Conservation (phyloP, 345 rosid genomes). For the Gossypium turneri region DNA sequence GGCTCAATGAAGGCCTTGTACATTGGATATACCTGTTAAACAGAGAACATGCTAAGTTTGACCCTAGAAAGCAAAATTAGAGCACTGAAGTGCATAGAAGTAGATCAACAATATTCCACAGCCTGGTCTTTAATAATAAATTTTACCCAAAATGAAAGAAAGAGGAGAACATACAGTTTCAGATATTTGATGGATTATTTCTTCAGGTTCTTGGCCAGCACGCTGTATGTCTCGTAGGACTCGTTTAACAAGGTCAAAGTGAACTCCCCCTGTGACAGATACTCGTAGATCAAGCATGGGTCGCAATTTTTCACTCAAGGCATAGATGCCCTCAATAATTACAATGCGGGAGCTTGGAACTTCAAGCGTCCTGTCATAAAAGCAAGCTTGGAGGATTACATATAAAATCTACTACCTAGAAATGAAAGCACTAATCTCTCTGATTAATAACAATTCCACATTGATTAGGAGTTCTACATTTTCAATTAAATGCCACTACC, state of each 20-base stretch:
- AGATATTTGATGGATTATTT: conserved; percentile 96
- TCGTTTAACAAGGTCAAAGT: conserved; percentile 97
- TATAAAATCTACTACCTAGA: background rate
- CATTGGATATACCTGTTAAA: conserved; percentile 92
- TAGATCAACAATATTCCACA: background rate
- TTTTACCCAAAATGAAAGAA: background rate
- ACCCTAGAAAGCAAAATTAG: conserved; percentile 14
- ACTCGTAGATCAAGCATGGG: conserved; percentile 84
- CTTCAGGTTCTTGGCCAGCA: conserved; percentile 97
- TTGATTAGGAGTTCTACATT: background rate
- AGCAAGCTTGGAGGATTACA: conserved; percentile 17
- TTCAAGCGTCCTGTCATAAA: conserved; percentile 66
- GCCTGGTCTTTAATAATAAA: background rate
- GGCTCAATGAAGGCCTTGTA: conserved; percentile 99
- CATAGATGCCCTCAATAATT: conserved; percentile 94
- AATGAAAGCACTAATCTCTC: background rate
- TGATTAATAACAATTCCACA: background rate
- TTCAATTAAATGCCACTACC: background rate
- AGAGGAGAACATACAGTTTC: conserved; percentile 61
- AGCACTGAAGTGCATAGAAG: background rate
- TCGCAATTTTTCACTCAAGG: conserved; percentile 81
- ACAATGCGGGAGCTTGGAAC: conserved; percentile 90
- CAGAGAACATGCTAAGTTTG: conserved; percentile 14
- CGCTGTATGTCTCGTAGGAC: conserved; percentile 97
- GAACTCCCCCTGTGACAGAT: conserved; percentile 95